These are phyloP conservation scores for Inga leiocalycina DNA, from an alignment of 306 rosid genomes.

Conservation along the genomic window DNA sequence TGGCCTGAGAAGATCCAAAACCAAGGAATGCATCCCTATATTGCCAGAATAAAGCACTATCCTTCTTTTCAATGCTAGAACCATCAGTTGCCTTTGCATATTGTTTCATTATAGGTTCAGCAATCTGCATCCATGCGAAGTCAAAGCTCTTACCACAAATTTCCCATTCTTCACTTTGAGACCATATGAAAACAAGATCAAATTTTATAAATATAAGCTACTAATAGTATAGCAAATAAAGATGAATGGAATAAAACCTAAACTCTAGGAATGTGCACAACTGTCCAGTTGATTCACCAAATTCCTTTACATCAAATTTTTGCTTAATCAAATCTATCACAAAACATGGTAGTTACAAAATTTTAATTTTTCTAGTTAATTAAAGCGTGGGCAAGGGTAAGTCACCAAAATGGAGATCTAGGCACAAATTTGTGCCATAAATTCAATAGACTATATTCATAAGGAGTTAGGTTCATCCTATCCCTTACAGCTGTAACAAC, in stretches of 20 bases:
- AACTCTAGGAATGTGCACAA: background rate
- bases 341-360: too few relatives aligned
- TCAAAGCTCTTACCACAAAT: slow-evolving; percentile 56
- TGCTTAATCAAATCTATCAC: background rate
- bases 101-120: slow-evolving; percentile 70
- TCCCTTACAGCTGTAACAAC: slow-evolving; percentile 87
- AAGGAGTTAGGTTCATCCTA: slow-evolving; percentile 85
- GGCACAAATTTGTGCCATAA: background rate
- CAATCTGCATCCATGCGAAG: slow-evolving; percentile 82
- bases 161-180: slow-evolving; percentile 62
- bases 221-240: slow-evolving; percentile 1
- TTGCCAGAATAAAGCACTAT: slow-evolving; percentile 87
- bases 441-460: slow-evolving; percentile 50
- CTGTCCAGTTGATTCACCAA: background rate
- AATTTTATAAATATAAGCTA: slow-evolving; percentile 4
- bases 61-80: slow-evolving; percentile 70
- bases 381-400: background rate
- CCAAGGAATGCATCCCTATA: slow-evolving; percentile 75
- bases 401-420: background rate
- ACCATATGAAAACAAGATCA: slow-evolving; percentile 54
- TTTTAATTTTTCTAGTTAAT: background rate
- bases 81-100: slow-evolving; percentile 91
- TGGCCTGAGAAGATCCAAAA: slow-evolving; percentile 84
- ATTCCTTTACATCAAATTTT: background rate
- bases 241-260: background rate